Conservation (phyloP, 2,329 filamentous ascomycete species). For the Diaporthe aspalathi region DNA sequence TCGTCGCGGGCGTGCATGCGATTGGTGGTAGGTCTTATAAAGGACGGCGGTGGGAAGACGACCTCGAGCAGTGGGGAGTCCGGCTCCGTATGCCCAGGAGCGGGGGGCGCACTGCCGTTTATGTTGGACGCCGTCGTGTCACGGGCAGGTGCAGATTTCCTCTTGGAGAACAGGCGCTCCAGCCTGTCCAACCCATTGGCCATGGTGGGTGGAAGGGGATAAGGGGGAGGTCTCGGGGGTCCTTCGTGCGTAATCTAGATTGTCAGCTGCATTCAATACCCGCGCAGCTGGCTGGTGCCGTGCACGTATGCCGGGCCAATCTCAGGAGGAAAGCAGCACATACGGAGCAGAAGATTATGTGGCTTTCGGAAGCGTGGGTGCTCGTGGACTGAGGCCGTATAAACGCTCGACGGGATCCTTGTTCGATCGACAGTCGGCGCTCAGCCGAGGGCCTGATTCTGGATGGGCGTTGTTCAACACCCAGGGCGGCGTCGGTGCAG, state of each 20-base stretch:
- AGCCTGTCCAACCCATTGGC: slow-evolving; percentile 61
- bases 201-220: slow-evolving; percentile 51
- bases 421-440: slow-evolving; percentile 27
- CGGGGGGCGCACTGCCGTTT: slow-evolving; percentile 35
- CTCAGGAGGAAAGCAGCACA: slow-evolving; percentile 8
- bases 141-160: slow-evolving; percentile 47
- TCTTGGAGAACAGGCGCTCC: slow-evolving; percentile 65
- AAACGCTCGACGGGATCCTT: slow-evolving; percentile 35
- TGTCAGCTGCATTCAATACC: slow-evolving; percentile 39
- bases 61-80: slow-evolving; percentile 43
- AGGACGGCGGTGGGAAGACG: slow-evolving; percentile 64
- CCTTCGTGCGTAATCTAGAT: slow-evolving; percentile 40
- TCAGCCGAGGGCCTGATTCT: neutral
- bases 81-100: slow-evolving; percentile 30
- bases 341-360: slow-evolving; percentile 33
- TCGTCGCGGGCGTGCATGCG: slow-evolving; percentile 68
- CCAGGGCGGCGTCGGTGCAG: neutral
- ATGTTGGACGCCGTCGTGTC: slow-evolving; percentile 41
- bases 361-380: slow-evolving; percentile 29
- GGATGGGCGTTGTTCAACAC: neutral
- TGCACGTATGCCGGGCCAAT: slow-evolving; percentile 22
- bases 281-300: slow-evolving; percentile 26
- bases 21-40: slow-evolving; percentile 64
- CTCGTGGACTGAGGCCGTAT: slow-evolving; percentile 36
- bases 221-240: slow-evolving; percentile 10